Conservation (phyloP, 225 moss, liverwort and hornwort species). For the Sphagnum contortum region DNA sequence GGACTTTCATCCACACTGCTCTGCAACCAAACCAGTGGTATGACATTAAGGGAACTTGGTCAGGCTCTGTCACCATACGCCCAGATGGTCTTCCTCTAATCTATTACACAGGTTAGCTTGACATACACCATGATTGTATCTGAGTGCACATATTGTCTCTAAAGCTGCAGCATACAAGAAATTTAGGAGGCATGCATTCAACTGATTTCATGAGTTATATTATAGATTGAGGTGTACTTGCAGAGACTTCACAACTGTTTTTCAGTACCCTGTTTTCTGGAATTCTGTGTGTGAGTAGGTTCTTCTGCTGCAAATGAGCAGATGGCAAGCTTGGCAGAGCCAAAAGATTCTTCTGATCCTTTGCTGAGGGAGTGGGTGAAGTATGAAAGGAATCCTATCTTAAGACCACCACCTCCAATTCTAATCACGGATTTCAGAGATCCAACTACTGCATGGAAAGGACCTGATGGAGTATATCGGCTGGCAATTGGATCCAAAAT, state of each 20-base stretch:
- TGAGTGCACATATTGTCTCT: too few species aligned
- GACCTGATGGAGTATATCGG: conserved; percentile 47
- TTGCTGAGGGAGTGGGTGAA: conserved; percentile 37
- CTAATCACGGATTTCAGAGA: conserved; percentile 52
- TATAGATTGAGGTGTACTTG: too few species aligned
- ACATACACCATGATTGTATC: too few species aligned
- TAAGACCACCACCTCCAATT: conserved; percentile 19
- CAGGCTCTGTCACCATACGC: conserved; percentile 35
- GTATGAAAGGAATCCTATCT: conserved; percentile 46
- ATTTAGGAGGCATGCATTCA: too few species aligned
- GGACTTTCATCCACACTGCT: conserved; percentile 25
- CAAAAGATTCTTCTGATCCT: conserved; percentile 23
- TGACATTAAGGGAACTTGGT: conserved; percentile 35
- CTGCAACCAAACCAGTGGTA: conserved; percentile 36
- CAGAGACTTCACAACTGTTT: neutral
- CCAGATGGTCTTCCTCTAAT: conserved; percentile 17
- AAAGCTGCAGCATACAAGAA: too few species aligned
- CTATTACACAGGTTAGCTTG: too few species aligned
- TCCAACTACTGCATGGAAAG: conserved; percentile 68
- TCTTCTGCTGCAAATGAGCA: conserved; percentile 1
- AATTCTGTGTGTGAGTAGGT: neutral
- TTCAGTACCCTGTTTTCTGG: conserved; percentile 28
- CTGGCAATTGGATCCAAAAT: conserved; percentile 42
- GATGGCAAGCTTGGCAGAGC: conserved; percentile 22
- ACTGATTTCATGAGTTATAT: too few species aligned